Evolutionary conservation across 441 rosid genomes (phyloP), one percentile per base, ranked within the genome.

Genomic region (Gossypium trilobum): DNA sequence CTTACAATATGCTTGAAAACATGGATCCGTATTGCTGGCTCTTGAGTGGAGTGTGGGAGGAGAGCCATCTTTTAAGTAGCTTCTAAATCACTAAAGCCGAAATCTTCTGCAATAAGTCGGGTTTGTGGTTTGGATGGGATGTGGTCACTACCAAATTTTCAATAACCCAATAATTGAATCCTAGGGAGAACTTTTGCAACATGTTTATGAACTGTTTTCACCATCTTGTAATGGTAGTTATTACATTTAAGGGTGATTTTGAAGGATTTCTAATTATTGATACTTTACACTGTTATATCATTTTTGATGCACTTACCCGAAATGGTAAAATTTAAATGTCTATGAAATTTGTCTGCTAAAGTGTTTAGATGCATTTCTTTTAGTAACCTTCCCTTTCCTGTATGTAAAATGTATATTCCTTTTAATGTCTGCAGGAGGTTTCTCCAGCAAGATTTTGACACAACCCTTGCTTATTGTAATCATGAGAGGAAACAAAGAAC

Each of bases 401-500:
- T 13, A 6, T 10, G 4, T 51, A 68, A 66, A 25, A 46, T 46
- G 42, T 31, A 70, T 80, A 58, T 57, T 39, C 44, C 11, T 39
- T 14, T 70, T 56, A 71, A 61, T 81, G 60, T 79, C 65, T 81
- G 80, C 86, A 91, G 97, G 89, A 84, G 94, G 84, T 85, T 86
- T 77, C 88, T 91, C 79, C 95, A 83, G 83, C 97, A 87, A 81
- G 99, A 91, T 86, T 95, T 95, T 82, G 96, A 92, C 82, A 64
- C 97, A 74, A 91, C 89, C 60, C 91, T 95, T 79, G 97, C 97
- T 72, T 89, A 79, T 74, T 87, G 86, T 77, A 95, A 91, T 79
- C 91, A 91, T 72, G 99, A 95, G 84, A 87, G 99, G 81, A 95
- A 89, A 82, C 99, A 95, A 82, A 82, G 91, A 86, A 85, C 79